Percentiles rank a stretch among this genome's conserved stretches.
phyloP scores from a whole-genome alignment of 129 eudicot genomes.

The Tanacetum coccineum region DNA sequence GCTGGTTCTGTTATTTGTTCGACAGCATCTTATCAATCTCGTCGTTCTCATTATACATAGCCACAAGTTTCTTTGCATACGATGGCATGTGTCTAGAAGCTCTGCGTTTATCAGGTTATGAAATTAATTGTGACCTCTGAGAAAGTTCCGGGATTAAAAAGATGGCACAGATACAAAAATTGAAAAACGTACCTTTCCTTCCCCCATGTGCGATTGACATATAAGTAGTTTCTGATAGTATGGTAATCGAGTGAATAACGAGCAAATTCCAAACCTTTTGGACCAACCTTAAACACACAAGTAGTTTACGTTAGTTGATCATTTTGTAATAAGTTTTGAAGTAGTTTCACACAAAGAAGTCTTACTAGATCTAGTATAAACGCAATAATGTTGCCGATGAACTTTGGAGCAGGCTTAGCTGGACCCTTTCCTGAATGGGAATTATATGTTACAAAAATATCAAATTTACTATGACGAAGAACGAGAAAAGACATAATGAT shows the following conservation, averaged over 20 bases:
- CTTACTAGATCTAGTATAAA: constrained; percentile 72
- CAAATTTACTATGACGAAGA: neutral
- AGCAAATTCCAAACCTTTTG: constrained; percentile 96
- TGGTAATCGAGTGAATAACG: constrained; percentile 98
- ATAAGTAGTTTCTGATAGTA: constrained; percentile 81
- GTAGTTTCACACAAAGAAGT: constrained; percentile 9
- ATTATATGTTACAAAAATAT: neutral
- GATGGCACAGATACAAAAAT: neutral
- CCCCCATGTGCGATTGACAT: constrained; percentile 88
- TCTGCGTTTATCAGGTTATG: constrained; percentile 39
- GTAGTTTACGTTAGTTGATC: constrained; percentile 6
- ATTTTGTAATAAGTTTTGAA: neutral
- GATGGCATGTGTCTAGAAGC: constrained; percentile 85
- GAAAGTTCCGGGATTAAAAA: constrained; percentile 3
- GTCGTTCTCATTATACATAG: constrained; percentile 75
- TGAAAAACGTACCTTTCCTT: constrained; percentile 56
- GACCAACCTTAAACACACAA: constrained; percentile 59
- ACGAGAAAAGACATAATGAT: neutral
- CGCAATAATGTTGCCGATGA: constrained; percentile 80
- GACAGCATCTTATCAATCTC: constrained; percentile 89
- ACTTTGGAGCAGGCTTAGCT: constrained; percentile 86
- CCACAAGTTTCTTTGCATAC: constrained; percentile 84
- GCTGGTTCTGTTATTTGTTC: constrained; percentile 27
- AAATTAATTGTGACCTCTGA: neutral
- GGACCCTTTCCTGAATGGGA: constrained; percentile 76